Base-by-base conservation (phyloP, 805 yeast genomes). In the Kuraishia floccosa region DNA sequence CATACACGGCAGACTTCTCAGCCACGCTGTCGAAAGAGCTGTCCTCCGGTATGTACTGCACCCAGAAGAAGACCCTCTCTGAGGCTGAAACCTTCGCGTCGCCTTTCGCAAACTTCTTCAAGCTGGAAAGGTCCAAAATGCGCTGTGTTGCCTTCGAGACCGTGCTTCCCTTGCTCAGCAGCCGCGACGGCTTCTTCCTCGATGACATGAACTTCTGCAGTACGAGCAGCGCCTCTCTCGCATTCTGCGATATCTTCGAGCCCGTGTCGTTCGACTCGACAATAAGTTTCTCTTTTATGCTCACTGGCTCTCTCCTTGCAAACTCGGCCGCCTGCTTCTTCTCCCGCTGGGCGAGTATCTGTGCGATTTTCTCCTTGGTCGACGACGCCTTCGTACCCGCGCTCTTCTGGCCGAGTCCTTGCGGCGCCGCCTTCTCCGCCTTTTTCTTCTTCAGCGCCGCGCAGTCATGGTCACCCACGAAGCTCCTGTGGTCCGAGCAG, bases 21-120 rank as follows among this genome's bases (percentile, higher is more conserved):
- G 35, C 24, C 8, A 36, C 24, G n/a, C 31, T 29, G 7, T 20
- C 27, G 12, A 34, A 32, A 11, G 31, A 25, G 14, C 26, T 28
- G 30, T 35, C 55, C 31, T 50, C 52, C 18, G 61, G 50, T 13
- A 69, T 48, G 35, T 60, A 63, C 21, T 60, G 46, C 16, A 64
- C 58, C 66, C 69, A 65, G 10, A 70, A 47, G 39, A 72, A 68
- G 1, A 73, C 49, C 25, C 79, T 44, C 39, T 73, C 75, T 1
- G 50, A 38, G 0, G 35, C 38, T 1, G 60, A 43, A 1, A 74
- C 52, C 32, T 63, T 63, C 1, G 50, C 16, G 37, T 72, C 76
- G 2, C 82, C 82, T 35, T 60, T 63, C 2, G 79, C 78, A 3
- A 40, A 41, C 34, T 56, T 60, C 36, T 61, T 62, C 38, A 74